phyloP scores from a whole-genome alignment of 2,329 filamentous ascomycete species.

The Arachnopeziza araneosa region DNA sequence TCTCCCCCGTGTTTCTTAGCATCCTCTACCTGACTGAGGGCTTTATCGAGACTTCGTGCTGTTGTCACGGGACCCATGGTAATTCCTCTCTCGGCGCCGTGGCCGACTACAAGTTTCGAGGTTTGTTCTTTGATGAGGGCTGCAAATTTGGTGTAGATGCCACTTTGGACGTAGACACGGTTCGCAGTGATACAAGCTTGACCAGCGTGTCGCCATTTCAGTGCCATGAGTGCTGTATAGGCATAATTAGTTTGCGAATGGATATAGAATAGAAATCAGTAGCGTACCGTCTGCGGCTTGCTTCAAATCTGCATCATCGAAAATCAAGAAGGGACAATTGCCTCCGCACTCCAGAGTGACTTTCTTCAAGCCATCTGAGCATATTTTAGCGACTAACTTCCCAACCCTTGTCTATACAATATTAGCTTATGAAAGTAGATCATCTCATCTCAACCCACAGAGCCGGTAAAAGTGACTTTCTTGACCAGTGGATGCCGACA shows the following conservation, averaged over 20 bases:
- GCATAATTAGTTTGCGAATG: neutral
- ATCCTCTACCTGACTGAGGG: constrained; percentile 55
- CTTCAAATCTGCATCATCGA: constrained; percentile 58
- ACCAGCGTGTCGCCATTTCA: constrained; percentile 55
- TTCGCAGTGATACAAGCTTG: constrained; percentile 63
- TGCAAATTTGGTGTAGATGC: constrained; percentile 57
- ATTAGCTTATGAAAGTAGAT: neutral
- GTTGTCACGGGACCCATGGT: constrained; percentile 58
- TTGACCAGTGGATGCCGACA: constrained; percentile 54
- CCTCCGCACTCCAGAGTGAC: constrained; percentile 59
- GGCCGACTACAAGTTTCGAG: constrained; percentile 51
- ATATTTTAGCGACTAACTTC: constrained; percentile 55
- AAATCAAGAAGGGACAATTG: constrained; percentile 60
- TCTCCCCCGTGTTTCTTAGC: constrained; percentile 58
- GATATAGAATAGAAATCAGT: neutral
- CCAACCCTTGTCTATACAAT: constrained; percentile 46
- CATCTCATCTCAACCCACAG: constrained; percentile 22
- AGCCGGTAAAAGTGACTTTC: constrained; percentile 58
- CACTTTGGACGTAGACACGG: constrained; percentile 57
- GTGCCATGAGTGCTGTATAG: constrained; percentile 34
- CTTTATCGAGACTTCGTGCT: constrained; percentile 49
- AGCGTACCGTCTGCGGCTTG: constrained; percentile 43
- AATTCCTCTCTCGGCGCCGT: constrained; percentile 50
- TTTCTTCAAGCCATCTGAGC: constrained; percentile 56
- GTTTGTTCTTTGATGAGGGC: constrained; percentile 47